Base-by-base conservation (phyloP, 1,284 basidiomycete genomes). In the Trichosporon asahii region DNA sequence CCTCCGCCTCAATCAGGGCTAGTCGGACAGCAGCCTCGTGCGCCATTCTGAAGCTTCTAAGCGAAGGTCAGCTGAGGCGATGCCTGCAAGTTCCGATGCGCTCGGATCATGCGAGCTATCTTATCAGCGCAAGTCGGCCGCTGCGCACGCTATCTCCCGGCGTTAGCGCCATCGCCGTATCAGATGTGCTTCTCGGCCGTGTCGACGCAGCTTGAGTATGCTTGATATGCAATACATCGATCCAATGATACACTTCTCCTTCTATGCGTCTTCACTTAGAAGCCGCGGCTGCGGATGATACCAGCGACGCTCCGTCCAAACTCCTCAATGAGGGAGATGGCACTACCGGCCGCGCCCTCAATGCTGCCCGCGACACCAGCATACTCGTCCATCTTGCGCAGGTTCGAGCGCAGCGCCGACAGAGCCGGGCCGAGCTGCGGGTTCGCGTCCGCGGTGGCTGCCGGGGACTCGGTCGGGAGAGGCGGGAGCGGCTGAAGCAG, bases 401-500 rank as follows among this genome's bases (percentile, higher is more conserved):
- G 55, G 68, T 77, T 77, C 12, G 68, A 65, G 7, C 72, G 67
- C 11, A 82, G 76, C 0, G 75, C 66, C 2, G 33, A 60, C 2
- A 77, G 70, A 0, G 81, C 79, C 1, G 70, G 66, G 3, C 71
- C 65, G 29, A 82, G 73, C 64, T 78, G 74, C 0, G 76, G 77
- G 65, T 80, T 80, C 35, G 64, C 23, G 2, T 40, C 44, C 35
- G 61, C 23, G 25, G 64, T 44, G 23, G 27, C 63, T 37, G 9
- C 29, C 44, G 37, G 66, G 9, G 35, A 15, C 14, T 46, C 33
- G 12, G 46, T 29, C 8, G 27, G 23, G 21, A 44, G 29, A 9
- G 46, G n/a, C 12, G 77, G 75, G 61, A 73, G 73, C 1, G 81
- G 76, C 70, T 79, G 76, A 9, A 82, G 74, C 6, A 82, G 76